Evolutionary conservation across 2,329 filamentous ascomycete species (phyloP).

Genomic region (Diaporthe destruens): DNA sequence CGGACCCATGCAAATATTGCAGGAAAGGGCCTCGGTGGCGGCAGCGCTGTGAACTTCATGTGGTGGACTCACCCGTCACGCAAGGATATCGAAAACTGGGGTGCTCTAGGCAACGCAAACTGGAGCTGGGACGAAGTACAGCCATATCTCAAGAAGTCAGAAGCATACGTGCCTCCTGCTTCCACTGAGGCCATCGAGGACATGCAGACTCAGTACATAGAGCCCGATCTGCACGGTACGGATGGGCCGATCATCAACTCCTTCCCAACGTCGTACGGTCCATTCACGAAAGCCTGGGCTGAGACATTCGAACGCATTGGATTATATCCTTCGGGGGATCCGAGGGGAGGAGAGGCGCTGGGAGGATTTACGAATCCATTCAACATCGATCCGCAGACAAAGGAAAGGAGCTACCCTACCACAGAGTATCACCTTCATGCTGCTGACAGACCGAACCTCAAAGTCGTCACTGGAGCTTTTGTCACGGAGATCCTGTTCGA

Average conservation of each 20-base stretch:
- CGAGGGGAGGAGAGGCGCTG: constrained; percentile 9
- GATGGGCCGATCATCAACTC: constrained; percentile 1
- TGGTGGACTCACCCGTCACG: constrained; percentile 3
- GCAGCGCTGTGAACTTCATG: constrained; percentile 15
- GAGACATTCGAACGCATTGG: background rate
- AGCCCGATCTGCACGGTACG: background rate
- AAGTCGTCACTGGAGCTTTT: background rate
- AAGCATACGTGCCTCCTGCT: background rate
- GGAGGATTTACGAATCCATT: constrained; percentile 2
- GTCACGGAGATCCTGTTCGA: constrained; percentile 1
- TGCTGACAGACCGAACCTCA: background rate
- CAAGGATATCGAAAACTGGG: constrained; percentile 6
- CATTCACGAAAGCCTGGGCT: constrained; percentile 1
- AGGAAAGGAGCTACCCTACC: background rate
- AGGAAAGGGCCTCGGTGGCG: constrained; percentile 9
- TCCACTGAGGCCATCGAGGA: background rate
- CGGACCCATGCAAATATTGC: background rate
- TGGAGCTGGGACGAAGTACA: constrained; percentile 24
- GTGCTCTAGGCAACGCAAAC: background rate
- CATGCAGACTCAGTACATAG: constrained; percentile 22
- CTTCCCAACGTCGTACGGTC: background rate
- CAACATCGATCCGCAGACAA: background rate
- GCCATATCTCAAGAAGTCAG: background rate
- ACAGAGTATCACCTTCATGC: background rate
- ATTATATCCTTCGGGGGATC: background rate